Evolutionary conservation across 2,329 filamentous ascomycete genomes (phyloP).

Genomic region (Dendryphion nanum): DNA sequence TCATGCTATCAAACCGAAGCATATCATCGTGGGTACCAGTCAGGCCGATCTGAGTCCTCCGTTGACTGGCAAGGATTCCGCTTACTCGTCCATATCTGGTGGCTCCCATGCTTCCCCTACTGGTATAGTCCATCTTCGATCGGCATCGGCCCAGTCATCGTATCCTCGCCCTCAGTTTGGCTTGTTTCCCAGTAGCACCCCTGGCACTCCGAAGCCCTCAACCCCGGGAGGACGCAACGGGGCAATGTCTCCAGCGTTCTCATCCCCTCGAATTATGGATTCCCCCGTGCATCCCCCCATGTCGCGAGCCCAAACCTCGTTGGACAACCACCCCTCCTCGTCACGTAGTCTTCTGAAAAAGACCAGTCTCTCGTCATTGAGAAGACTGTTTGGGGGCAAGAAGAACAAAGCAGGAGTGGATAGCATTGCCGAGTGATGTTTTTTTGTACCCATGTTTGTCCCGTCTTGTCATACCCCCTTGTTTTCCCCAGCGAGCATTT

Average conservation of each 20-base stretch:
- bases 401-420: constrained; percentile 32
- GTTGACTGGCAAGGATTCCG: constrained; percentile 37
- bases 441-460: constrained; percentile 8
- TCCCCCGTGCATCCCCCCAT: constrained; percentile 11
- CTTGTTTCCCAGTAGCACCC: constrained; percentile 31
- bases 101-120: constrained; percentile 31
- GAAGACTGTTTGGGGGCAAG: constrained; percentile 36
- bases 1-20: constrained; percentile 3
- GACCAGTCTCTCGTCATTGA: constrained; percentile 35
- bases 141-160: constrained; percentile 29
- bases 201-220: constrained; percentile 33
- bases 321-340: constrained; percentile 19
- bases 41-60: constrained; percentile 29
- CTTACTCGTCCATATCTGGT: constrained; percentile 39
- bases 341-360: constrained; percentile 28
- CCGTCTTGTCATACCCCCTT: no score
- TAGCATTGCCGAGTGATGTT: constrained; percentile 32
- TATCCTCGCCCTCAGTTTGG: constrained; percentile 34
- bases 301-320: constrained; percentile 27
- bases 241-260: constrained; percentile 22
- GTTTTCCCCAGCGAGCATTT: constrained; percentile 19
- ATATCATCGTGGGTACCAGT: not conserved
- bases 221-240: constrained; percentile 25
- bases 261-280: constrained; percentile 14
- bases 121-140: constrained; percentile 21